These are phyloP conservation scores for Posidonia oceanica DNA, from an alignment of 116 monocot genomes.

Conservation along the genomic window DNA sequence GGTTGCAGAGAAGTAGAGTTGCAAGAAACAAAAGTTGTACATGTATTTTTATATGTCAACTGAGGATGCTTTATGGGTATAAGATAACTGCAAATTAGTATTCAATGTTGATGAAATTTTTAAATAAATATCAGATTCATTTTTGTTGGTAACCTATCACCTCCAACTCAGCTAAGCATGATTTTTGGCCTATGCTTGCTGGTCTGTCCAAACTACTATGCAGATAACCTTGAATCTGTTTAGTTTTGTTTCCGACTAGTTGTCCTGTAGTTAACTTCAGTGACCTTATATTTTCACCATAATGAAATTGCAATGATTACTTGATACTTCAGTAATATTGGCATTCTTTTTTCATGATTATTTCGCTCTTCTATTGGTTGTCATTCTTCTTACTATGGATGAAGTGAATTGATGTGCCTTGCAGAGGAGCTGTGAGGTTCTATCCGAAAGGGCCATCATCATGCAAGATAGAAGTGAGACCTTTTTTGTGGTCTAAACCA, in stretches of 20 bases:
- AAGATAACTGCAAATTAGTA: too few relatives aligned
- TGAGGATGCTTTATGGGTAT: too few relatives aligned
- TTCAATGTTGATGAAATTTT: too few relatives aligned
- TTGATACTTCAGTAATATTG: not conserved
- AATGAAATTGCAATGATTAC: not conserved
- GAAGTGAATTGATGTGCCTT: not conserved
- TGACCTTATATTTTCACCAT: not conserved
- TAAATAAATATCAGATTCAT: not conserved
- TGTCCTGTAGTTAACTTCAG: too few relatives aligned
- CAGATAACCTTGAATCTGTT: too few relatives aligned
- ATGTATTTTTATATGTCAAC: too few relatives aligned
- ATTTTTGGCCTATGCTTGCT: too few relatives aligned
- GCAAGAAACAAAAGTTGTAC: too few relatives aligned
- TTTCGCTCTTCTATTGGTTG: not conserved
- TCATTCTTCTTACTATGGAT: not conserved
- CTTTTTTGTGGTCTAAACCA: not conserved
- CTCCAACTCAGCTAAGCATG: too few relatives aligned
- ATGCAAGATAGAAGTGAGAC: conserved; percentile 70
- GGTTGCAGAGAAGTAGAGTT: too few relatives aligned
- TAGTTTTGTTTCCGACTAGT: too few relatives aligned
- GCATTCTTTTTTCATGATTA: not conserved
- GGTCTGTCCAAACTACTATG: too few relatives aligned
- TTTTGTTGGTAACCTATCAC: not conserved
- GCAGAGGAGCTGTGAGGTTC: conserved; percentile 83
- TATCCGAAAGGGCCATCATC: conserved; percentile 67